Conservation (phyloP, 2,329 filamentous ascomycete genomes). For the Hirsutella thompsonii region DNA sequence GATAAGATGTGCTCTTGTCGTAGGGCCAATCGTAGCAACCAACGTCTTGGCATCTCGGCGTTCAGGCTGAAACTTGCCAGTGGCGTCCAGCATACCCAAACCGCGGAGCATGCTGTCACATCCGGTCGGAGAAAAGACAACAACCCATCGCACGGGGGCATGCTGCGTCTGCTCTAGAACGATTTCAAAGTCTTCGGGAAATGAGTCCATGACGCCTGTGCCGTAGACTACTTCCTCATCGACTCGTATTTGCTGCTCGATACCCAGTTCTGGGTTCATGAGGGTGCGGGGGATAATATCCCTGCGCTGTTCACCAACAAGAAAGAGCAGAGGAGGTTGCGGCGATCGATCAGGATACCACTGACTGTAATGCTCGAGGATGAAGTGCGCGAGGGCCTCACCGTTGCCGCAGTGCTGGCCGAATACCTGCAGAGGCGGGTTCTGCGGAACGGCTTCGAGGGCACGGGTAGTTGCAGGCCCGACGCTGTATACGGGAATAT, state of each 20-base stretch:
- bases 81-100: conserved; percentile 38
- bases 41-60: conserved; percentile 34
- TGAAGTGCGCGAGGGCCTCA: conserved; percentile 63
- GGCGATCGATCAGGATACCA: conserved; percentile 29
- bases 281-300: conserved; percentile 82
- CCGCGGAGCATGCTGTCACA: conserved; percentile 46
- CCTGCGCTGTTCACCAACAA: conserved; percentile 78
- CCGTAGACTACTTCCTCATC: conserved; percentile 78
- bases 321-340: conserved; percentile 63
- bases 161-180: conserved; percentile 32
- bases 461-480: conserved; percentile 71
- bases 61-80: conserved; percentile 21
- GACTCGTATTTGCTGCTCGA: conserved; percentile 45
- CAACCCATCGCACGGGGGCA: conserved; percentile 48
- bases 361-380: conserved; percentile 60
- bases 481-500: conserved; percentile 61
- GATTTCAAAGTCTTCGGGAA: conserved; percentile 51
- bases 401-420: conserved; percentile 80
- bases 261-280: conserved; percentile 40
- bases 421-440: conserved; percentile 47
- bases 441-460: conserved; percentile 40
- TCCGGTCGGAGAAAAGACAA: conserved; percentile 59
- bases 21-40: conserved; percentile 86
- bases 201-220: conserved; percentile 70
- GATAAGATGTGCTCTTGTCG: conserved; percentile 64